Base-by-base conservation (phyloP, 2,329 filamentous ascomycete genomes). In the Eutypella sp. region DNA sequence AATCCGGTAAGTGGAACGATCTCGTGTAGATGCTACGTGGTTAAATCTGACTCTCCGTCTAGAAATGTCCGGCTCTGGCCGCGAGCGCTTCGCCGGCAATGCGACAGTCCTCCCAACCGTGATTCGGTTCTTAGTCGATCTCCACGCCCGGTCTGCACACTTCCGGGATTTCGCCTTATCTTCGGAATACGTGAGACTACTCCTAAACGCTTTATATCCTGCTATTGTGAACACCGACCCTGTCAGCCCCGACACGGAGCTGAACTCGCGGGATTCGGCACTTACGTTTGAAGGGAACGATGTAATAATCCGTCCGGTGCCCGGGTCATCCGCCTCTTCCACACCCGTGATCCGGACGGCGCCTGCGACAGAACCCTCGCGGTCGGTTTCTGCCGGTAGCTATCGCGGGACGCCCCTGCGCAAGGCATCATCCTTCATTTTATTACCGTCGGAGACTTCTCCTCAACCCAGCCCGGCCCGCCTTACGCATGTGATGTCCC, bases 351-450 rank as follows among this genome's bases (percentile, higher is more conserved):
- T 96, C 18, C 81, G 87, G 51, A 91, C 88, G 3, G 80, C 82
- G 16, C 84, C 64, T 40, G 63, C 79, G 5, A 75, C 80, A 34
- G 72, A 73, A 53, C 70, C 66, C 40, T 73, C 70, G 16, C 67
- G 67, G n/a, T 66, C 67, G 6, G 67, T 64, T 34, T 58, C 56
- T 15, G 61, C 60, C 3, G 61, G 58, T 18, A 56, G 59, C 6
- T 61, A 65, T 11, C 66, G 75, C 49, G 81, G 84, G 0, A 79
- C 82, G 6, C 80, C 83, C 18, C 73, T 95, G 22, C 82, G 85
- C 27, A 82, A 91, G 56, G 85, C 88, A 2, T 96, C 92, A 0
- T 96, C 92, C 0, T 99, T 97, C 62, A 84, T 97, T 24, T 77
- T 99, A 2, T 75, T 99, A 19, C 90, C 87, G 5, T 79, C 87